Evolutionary conservation across 2,329 filamentous ascomycete genomes (phyloP).

Genomic region (Microdochium nivale): DNA sequence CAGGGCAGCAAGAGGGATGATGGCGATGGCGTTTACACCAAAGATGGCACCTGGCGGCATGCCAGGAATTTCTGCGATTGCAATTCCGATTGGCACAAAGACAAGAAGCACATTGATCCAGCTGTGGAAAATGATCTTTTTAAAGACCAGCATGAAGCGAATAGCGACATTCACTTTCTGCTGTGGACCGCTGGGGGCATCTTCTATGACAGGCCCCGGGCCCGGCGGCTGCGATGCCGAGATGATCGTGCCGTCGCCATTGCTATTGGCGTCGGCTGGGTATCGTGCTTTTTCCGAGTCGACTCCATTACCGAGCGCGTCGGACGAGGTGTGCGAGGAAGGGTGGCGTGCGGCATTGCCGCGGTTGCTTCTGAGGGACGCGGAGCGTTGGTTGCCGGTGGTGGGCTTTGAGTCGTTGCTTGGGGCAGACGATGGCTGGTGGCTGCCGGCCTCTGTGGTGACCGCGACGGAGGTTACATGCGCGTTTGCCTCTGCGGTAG

Average conservation of each 20-base stretch:
- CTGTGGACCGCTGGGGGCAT: conserved; percentile 13
- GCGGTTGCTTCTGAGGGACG: neutral
- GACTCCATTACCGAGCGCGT: neutral
- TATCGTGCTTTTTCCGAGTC: neutral
- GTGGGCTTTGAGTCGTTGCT: neutral
- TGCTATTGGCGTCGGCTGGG: conserved; percentile 1
- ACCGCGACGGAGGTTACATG: neutral
- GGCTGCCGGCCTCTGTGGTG: neutral
- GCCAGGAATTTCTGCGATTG: conserved; percentile 43
- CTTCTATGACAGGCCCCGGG: conserved; percentile 47
- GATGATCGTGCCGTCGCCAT: conserved; percentile 8
- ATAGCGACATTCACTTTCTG: conserved; percentile 19
- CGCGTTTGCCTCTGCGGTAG: neutral
- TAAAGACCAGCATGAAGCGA: conserved; percentile 39
- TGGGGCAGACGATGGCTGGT: neutral
- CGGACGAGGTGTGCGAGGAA: neutral
- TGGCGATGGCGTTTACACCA: conserved; percentile 66
- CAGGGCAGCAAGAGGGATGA: conserved; percentile 65
- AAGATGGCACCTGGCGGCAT: conserved; percentile 57
- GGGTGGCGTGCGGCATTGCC: neutral
- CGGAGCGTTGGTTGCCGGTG: neutral
- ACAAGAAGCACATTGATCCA: conserved; percentile 71
- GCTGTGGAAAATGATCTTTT: conserved; percentile 59
- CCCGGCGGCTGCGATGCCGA: conserved; percentile 39
- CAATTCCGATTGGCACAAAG: conserved; percentile 72